Conservation (phyloP, 257 asterid species). For the Fraxinus excelsior region DNA sequence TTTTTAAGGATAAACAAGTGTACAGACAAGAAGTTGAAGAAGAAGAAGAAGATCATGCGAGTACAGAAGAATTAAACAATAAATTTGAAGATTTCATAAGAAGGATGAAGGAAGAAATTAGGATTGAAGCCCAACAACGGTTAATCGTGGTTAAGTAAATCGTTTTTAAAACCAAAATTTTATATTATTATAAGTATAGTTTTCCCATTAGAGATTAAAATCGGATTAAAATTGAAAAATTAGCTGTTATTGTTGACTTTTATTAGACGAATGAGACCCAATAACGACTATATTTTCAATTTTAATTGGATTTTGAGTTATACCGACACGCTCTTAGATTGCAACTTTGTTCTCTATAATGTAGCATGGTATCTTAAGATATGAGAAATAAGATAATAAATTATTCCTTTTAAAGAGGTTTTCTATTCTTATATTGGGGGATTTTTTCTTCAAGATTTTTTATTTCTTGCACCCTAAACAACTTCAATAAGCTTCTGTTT, state of each 20-base stretch:
- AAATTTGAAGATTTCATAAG: conserved; percentile 52
- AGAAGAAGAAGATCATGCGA: conserved; percentile 15
- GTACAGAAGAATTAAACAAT: conserved; percentile 42
- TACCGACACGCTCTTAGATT: too few species aligned
- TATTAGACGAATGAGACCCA: too few species aligned
- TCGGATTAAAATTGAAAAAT: too few species aligned
- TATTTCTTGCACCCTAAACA: too few species aligned
- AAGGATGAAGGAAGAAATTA: conserved; percentile 50
- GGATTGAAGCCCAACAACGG: conserved; percentile 24
- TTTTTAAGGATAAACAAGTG: conserved; percentile 1
- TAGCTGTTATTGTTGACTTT: too few species aligned
- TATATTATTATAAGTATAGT: background rate
- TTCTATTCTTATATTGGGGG: background rate
- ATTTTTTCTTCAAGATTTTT: too few species aligned
- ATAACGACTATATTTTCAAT: too few species aligned
- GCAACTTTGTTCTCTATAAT: background rate
- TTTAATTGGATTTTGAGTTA: too few species aligned
- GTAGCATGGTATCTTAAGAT: background rate
- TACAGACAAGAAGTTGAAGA: background rate
- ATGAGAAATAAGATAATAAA: background rate
- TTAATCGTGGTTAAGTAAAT: conserved; percentile 12
- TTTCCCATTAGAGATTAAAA: too few species aligned
- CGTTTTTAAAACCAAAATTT: background rate
- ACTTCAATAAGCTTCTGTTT: too few species aligned
- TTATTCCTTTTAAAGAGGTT: background rate